Conservation (phyloP, 2,329 filamentous ascomycete species). For the Exophiala sideris region DNA sequence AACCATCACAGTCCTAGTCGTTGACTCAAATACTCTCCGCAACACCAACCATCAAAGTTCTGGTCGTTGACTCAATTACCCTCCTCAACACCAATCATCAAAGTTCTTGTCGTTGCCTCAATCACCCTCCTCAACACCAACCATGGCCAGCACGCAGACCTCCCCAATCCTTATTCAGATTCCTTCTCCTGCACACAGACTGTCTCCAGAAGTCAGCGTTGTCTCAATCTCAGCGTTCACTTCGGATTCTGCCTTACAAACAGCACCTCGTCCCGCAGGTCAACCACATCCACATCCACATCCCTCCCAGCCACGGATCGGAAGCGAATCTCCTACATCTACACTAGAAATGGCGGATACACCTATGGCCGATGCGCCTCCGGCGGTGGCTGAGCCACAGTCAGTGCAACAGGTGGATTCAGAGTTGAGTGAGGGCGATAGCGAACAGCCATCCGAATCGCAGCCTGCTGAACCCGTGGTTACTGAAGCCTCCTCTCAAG, state of each 20-base stretch:
- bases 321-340: slow-evolving; percentile 2
- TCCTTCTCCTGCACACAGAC: slow-evolving; percentile 22
- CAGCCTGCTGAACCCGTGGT: background rate
- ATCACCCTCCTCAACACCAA: background rate
- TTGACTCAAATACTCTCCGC: too few species aligned
- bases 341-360: slow-evolving; percentile 10
- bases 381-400: background rate
- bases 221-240: slow-evolving; percentile 10
- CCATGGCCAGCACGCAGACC: slow-evolving; percentile 25
- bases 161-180: slow-evolving; percentile 25
- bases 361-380: slow-evolving; percentile 15
- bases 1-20: too few species aligned
- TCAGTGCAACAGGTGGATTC: background rate
- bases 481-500: slow-evolving; percentile 5
- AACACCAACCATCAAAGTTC: too few species aligned
- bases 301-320: background rate
- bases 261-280: background rate
- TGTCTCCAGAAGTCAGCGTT: slow-evolving; percentile 10
- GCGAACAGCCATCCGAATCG: background rate
- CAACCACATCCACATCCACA: background rate
- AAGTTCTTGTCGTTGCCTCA: background rate
- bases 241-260: slow-evolving; percentile 3
- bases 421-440: background rate
- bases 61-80: too few species aligned
- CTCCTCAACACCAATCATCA: background rate